Conservation (phyloP, 139 green algal genomes). For the Ettlia oleoabundans region DNA sequence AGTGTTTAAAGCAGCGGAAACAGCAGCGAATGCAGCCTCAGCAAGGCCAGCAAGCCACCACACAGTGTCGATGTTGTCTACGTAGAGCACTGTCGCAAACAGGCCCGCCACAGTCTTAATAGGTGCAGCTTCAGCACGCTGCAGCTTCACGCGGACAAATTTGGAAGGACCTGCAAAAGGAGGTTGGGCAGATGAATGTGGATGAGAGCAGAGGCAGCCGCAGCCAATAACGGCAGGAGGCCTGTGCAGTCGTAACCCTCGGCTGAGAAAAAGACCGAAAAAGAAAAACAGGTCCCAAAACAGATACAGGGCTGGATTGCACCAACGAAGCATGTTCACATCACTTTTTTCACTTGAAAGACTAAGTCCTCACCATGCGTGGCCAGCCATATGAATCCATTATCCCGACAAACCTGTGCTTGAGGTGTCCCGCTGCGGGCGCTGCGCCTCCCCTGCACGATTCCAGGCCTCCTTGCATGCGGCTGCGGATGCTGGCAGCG, state of each 20-base stretch:
- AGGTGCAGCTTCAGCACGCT: constrained; percentile 54
- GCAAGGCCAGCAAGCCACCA: neutral
- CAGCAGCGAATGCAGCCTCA: neutral
- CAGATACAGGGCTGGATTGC: too few species aligned
- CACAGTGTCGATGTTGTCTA: constrained; percentile 37
- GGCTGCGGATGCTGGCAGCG: constrained; percentile 38
- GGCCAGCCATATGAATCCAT: too few species aligned
- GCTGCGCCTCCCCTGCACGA: constrained; percentile 1
- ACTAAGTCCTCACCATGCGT: too few species aligned
- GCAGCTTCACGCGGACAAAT: constrained; percentile 46
- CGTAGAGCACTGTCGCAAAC: constrained; percentile 61
- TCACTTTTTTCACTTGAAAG: too few species aligned
- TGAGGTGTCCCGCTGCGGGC: neutral
- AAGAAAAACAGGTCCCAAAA: too few species aligned
- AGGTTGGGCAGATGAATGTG: neutral
- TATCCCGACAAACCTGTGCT: neutral
- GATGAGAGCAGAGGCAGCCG: neutral
- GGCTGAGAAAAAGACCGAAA: too few species aligned
- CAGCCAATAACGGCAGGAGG: too few species aligned
- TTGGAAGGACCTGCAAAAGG: neutral
- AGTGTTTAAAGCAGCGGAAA: neutral
- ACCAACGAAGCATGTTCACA: too few species aligned
- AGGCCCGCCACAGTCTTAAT: constrained; percentile 48
- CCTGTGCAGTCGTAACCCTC: too few species aligned
- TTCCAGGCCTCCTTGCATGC: constrained; percentile 58